phyloP scores from a whole-genome alignment of 1,284 basidiomycete species.

The Ceratobasidium sp. region DNA sequence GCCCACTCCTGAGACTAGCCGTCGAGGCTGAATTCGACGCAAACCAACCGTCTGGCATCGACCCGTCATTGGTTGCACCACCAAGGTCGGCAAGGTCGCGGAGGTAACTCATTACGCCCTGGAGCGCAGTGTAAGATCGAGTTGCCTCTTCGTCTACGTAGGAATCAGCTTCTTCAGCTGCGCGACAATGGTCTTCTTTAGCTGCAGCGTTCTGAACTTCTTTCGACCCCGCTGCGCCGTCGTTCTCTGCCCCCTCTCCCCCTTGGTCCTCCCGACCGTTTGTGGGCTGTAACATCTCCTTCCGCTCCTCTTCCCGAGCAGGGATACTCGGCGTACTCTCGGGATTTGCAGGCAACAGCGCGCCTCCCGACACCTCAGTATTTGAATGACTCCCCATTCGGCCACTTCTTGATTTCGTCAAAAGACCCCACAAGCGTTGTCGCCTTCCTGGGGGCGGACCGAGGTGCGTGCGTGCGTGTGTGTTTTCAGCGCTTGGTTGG shows the following conservation, averaged over 20 bases:
- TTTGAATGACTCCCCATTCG: constrained; percentile 59
- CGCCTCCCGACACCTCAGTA: constrained; percentile 17
- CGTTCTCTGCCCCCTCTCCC: constrained; percentile 55
- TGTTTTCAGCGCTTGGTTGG: neutral
- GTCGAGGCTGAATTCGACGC: constrained; percentile 41
- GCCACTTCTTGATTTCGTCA: constrained; percentile 97
- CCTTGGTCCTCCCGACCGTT: constrained; percentile 47
- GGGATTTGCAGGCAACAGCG: neutral
- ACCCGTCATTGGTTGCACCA: constrained; percentile 27
- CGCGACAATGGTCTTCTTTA: too few relatives aligned
- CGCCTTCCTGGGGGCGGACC: constrained; percentile 51
- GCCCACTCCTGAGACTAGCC: constrained; percentile 43
- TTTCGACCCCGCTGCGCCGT: constrained; percentile 41
- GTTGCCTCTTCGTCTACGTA: constrained; percentile 50
- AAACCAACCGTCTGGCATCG: constrained; percentile 43
- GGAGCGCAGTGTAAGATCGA: constrained; percentile 67
- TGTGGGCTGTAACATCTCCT: constrained; percentile 4
- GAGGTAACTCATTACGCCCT: constrained; percentile 93
- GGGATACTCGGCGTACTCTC: constrained; percentile 25
- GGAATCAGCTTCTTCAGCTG: constrained; percentile 50
- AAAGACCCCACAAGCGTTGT: constrained; percentile 76
- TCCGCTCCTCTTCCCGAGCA: neutral
- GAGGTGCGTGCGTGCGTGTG: neutral
- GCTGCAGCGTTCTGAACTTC: neutral
- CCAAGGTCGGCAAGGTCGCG: constrained; percentile 93